These are phyloP conservation scores for Aspergillus heteromorphus DNA, from an alignment of 495 filamentous ascomycete species.

Conservation along the genomic window DNA sequence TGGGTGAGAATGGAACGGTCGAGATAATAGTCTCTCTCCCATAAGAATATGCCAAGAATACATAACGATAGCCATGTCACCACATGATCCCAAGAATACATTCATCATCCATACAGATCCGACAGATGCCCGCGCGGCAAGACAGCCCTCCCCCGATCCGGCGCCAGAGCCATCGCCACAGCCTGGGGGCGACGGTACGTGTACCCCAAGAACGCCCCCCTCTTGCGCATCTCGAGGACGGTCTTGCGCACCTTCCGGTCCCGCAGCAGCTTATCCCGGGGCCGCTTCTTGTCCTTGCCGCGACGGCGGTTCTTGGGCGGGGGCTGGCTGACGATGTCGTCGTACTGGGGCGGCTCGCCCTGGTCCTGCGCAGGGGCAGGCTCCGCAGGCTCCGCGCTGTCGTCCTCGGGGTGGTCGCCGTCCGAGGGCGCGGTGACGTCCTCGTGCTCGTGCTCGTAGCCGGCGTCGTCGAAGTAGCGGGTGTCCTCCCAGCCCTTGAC, in stretches of 20 bases:
- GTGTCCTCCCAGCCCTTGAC: constrained; percentile 72
- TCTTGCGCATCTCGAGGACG: constrained; percentile 73
- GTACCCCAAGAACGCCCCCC: constrained; percentile 83
- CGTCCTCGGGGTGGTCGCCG: constrained; percentile 10
- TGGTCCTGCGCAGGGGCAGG: constrained; percentile 1
- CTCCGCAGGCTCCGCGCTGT: constrained; percentile 6
- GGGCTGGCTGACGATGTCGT: background rate
- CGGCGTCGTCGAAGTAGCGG: constrained; percentile 82
- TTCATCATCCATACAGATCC: constrained; percentile 22
- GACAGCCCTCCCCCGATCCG: constrained; percentile 27
- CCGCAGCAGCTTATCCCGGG: constrained; percentile 73
- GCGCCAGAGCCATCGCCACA: constrained; percentile 26
- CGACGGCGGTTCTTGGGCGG: constrained; percentile 17
- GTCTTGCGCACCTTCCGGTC: constrained; percentile 58
- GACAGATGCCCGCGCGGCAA: constrained; percentile 22
- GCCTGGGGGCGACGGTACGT: constrained; percentile 63
- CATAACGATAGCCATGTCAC: no score
- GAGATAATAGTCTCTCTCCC: no score
- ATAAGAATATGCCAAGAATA: background rate
- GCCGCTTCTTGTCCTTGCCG: constrained; percentile 59
- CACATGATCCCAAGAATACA: no score
- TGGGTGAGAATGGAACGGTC: no score
- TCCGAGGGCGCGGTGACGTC: constrained; percentile 27
- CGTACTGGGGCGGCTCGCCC: constrained; percentile 13
- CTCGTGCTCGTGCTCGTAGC: constrained; percentile 52